Evolutionary conservation across 177 flowering plant species (phyloP), one percentile per base, ranked within the genome.

Genomic region (Tripterygium wilfordii): DNA sequence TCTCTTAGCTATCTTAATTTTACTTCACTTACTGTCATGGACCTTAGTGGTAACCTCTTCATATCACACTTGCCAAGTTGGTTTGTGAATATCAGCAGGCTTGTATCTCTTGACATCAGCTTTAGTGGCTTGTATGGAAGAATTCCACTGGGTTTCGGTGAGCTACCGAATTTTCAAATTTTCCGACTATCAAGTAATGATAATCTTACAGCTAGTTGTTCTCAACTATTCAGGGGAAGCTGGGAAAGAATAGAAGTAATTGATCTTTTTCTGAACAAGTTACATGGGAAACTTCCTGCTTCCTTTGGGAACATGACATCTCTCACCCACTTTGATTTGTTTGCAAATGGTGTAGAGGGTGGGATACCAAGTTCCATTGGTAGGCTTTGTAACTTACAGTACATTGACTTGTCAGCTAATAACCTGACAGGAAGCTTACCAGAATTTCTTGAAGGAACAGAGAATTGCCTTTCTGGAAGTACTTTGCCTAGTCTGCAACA

Each of bases 201-300:
- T 3, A 57, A 67, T 36, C 64, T 76, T 37, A 33, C 58, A 12
- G 69, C 64, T 0, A 49, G 65, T 57, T 46, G 58, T 53, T 51
- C 36, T 12, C 42, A 57, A 3, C 19, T 71, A 15, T 59, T 77
- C 3, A 22, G 28, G 2, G 67, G 74, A 57, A 63, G 66, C n/a
- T 76, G 82, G 81, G 33, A 36, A 45, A 65, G 42, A 22, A 58
- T 73, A 26, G 51, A 68, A 27, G 35, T 42, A 48, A 51, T 77
- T 1, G 16, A 51, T 42, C 50, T 77, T 26, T 45, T 53, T 20
- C 5, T 26, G 4, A 78, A 60, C 42, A 51, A 48, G 17, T 13
- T 78, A n/a, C 65, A 71, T 42, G 79, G 79, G 9, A 62, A 40
- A 27, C 49, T 75, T 27, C 72, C 72, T 32, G 16, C 46, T 28